Evolutionary conservation across 257 asterid species (phyloP).

Genomic region (Solanum tarijense): DNA sequence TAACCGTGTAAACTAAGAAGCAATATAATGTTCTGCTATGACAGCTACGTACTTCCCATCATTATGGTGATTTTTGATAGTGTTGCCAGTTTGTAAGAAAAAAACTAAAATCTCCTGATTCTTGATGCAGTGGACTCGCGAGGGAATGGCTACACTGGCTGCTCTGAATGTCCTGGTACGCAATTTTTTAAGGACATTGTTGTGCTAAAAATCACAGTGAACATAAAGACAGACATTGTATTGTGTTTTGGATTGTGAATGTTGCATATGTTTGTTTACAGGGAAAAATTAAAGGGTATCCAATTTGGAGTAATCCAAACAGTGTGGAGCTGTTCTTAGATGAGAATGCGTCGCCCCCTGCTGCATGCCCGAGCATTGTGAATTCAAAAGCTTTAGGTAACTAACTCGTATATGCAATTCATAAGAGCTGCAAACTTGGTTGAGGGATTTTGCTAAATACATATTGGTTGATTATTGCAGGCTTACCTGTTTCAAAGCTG

Average conservation of each 20-base stretch:
- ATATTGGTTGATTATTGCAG: conserved; percentile 18
- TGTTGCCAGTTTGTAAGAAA: neutral
- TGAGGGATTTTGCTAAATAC: neutral
- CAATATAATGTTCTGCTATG: neutral
- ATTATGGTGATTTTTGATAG: neutral
- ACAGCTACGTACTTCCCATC: neutral
- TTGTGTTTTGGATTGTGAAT: neutral
- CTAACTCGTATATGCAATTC: neutral
- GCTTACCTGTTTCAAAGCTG: conserved; percentile 69
- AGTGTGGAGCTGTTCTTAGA: conserved; percentile 59
- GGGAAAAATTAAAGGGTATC: conserved; percentile 90
- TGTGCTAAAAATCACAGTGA: neutral
- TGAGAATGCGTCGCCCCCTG: conserved; percentile 64
- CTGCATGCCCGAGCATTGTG: conserved; percentile 92
- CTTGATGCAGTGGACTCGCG: conserved; percentile 88
- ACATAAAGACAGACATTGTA: neutral
- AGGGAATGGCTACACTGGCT: conserved; percentile 98
- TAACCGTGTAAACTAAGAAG: neutral
- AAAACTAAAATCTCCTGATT: neutral
- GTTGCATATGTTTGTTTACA: conserved; percentile 8
- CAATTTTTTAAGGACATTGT: neutral
- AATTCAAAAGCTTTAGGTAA: conserved; percentile 81
- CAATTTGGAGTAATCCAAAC: conserved; percentile 70
- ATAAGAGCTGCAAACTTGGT: neutral
- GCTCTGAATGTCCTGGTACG: conserved; percentile 90